Conservation (phyloP, 805 yeast genomes). For the Pichia californica region DNA sequence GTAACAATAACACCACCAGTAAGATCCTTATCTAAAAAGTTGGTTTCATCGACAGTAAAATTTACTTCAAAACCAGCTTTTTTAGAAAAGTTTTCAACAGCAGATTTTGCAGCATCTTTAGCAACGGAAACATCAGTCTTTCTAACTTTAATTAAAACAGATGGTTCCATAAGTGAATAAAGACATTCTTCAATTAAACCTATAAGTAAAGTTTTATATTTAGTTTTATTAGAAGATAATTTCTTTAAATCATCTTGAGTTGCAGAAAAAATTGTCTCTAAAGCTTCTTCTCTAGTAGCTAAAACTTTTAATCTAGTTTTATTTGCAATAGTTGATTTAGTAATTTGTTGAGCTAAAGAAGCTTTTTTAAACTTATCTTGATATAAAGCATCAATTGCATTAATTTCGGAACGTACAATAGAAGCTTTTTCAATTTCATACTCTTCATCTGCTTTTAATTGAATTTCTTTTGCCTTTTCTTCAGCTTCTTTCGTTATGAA, state of each 20-base stretch:
- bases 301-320: conserved; percentile 90
- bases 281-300: conserved; percentile 74
- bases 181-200: conserved; percentile 78
- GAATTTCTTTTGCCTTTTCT: conserved; percentile 95
- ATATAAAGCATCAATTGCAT: conserved; percentile 75
- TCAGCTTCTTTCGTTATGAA: conserved; percentile 99
- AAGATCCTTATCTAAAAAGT: conserved; percentile 52
- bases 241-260: conserved; percentile 59
- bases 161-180: conserved; percentile 65
- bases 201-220: conserved; percentile 63
- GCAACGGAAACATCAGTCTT: conserved; percentile 57
- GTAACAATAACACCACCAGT: conserved; percentile 83
- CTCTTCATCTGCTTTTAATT: conserved; percentile 95
- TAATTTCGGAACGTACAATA: conserved; percentile 86
- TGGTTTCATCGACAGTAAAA: conserved; percentile 48
- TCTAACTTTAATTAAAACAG: conserved; percentile 59
- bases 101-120: conserved; percentile 53
- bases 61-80: conserved; percentile 53
- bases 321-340: conserved; percentile 91
- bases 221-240: conserved; percentile 45
- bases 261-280: conserved; percentile 65
- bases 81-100: conserved; percentile 56
- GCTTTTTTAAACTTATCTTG: conserved; percentile 87
- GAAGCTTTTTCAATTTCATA: conserved; percentile 96
- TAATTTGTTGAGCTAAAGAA: conserved; percentile 86